A percentile compares a stretch with the other conserved stretches of the same genome.
These are phyloP conservation scores for Cucurbita maxima DNA, from an alignment of 306 rosid genomes.

Conservation along the genomic window DNA sequence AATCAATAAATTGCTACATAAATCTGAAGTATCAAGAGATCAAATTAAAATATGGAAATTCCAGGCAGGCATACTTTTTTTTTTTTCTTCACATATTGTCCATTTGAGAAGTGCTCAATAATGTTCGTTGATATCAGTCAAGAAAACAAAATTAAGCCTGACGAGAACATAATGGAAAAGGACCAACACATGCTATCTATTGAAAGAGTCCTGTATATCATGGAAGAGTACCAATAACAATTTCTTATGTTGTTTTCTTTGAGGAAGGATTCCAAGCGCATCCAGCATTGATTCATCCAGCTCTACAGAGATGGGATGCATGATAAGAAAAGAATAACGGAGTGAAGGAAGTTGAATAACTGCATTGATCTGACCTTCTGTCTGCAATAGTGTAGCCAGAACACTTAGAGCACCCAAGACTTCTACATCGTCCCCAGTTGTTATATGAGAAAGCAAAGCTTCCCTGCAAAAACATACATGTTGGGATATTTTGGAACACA, in stretches of 20 bases:
- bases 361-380: conserved; percentile 51
- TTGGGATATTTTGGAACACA: background rate
- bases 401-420: conserved; percentile 68
- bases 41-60: background rate
- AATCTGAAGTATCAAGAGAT: background rate
- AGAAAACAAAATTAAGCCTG: background rate
- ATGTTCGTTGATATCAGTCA: background rate
- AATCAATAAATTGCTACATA: background rate
- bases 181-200: background rate
- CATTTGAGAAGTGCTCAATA: background rate
- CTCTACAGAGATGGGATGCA: conserved; percentile 29
- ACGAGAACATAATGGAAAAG: background rate
- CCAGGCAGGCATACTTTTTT: background rate
- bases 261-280: conserved; percentile 92
- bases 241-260: conserved; percentile 81
- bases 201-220: background rate
- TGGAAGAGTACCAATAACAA: conserved; percentile 51
- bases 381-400: conserved; percentile 73
- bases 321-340: conserved; percentile 18
- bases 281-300: conserved; percentile 86
- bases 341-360: conserved; percentile 7
- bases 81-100: background rate
- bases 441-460: conserved; percentile 55
- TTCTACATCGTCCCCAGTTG: conserved; percentile 50
- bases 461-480: conserved; percentile 32